Percentiles rank a stretch among this genome's conserved stretches.
phyloP scores from a whole-genome alignment of 306 rosid genomes.

The Heteromeles arbutifolia region DNA sequence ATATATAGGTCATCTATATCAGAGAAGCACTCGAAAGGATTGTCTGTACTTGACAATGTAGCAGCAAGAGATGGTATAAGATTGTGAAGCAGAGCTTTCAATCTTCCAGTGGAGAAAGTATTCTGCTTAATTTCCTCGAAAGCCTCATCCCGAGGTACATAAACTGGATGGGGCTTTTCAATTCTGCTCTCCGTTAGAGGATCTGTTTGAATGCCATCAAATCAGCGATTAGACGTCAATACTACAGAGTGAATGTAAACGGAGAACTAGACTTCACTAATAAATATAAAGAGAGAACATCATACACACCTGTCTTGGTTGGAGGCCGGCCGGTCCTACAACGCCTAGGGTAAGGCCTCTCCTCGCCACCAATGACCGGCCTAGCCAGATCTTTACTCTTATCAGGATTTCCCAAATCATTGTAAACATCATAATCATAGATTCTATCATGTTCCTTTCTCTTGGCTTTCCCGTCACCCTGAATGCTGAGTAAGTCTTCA shows the following conservation, averaged over 20 bases:
- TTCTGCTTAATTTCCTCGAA: conserved; percentile 84
- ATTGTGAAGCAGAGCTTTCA: conserved; percentile 88
- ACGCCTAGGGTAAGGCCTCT: conserved; percentile 84
- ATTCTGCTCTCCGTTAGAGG: conserved; percentile 65
- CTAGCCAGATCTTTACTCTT: conserved; percentile 62
- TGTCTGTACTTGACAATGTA: conserved; percentile 68
- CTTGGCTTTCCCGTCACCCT: conserved; percentile 53
- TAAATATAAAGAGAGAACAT: neutral
- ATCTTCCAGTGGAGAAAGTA: conserved; percentile 78
- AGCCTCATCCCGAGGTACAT: conserved; percentile 90
- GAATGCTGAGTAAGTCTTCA: conserved; percentile 60
- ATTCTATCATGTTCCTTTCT: conserved; percentile 71
- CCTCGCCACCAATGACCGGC: conserved; percentile 53
- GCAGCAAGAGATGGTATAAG: conserved; percentile 79
- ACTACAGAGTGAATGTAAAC: neutral
- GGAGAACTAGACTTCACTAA: neutral
- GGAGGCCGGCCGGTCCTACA: conserved; percentile 85
- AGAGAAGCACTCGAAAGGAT: conserved; percentile 72
- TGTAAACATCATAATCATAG: conserved; percentile 76
- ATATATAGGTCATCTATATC: conserved; percentile 81
- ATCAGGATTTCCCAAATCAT: conserved; percentile 88
- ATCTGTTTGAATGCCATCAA: conserved; percentile 43
- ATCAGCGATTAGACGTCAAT: conserved; percentile 12
- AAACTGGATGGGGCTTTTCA: conserved; percentile 94
- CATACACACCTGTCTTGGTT: conserved; percentile 39